A percentile compares a stretch with the other conserved stretches of the same genome.
phyloP scores from a whole-genome alignment of 257 asterid species.

The Lycium barbarum region DNA sequence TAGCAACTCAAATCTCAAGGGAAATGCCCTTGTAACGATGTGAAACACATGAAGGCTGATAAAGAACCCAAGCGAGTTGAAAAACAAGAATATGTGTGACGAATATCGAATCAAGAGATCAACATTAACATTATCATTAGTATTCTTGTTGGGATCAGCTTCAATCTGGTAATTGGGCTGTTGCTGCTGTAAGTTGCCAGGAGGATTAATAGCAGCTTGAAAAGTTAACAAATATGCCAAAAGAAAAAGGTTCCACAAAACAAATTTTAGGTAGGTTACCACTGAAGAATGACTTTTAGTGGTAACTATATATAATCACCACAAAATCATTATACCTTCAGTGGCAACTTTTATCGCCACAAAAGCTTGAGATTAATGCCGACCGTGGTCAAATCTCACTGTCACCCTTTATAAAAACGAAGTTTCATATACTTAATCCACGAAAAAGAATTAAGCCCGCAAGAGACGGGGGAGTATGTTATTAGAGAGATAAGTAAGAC shows the following conservation, averaged over 20 bases:
- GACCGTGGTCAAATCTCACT: not conserved
- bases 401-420: not conserved
- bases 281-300: no score
- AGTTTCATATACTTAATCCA: not conserved
- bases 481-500: not conserved
- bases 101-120: not conserved
- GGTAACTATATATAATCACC: not conserved
- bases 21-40: conserved; percentile 44
- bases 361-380: not conserved
- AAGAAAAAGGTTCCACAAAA: not conserved
- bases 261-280: not conserved
- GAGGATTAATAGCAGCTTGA: conserved; percentile 69
- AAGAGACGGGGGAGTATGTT: not conserved
- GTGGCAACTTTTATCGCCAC: not conserved
- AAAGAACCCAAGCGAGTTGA: conserved; percentile 57
- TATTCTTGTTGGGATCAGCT: conserved; percentile 1
- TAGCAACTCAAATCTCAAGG: conserved; percentile 48
- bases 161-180: conserved; percentile 21
- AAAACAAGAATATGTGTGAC: conserved; percentile 32
- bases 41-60: conserved; percentile 52
- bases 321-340: not conserved
- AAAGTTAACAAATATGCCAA: conserved; percentile 17
- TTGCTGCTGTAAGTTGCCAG: conserved; percentile 65
- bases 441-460: not conserved
- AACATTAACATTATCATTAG: no score